Conservation (phyloP, 2,329 filamentous ascomycete species). For the Waltergamsia citrina region DNA sequence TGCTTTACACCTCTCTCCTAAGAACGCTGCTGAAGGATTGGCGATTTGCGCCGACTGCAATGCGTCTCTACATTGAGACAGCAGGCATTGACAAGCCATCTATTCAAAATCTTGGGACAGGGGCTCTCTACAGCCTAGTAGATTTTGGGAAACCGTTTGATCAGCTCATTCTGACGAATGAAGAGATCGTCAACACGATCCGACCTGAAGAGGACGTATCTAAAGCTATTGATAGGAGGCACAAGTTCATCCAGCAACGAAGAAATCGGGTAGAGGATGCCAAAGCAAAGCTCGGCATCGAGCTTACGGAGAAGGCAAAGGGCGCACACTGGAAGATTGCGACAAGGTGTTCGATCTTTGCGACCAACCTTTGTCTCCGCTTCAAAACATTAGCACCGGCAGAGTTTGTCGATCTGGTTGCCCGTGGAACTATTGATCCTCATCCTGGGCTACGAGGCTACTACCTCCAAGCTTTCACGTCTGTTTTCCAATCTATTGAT, state of each 20-base stretch:
- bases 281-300: slow-evolving; percentile 71
- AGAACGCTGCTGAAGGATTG: slow-evolving; percentile 87
- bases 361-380: slow-evolving; percentile 82
- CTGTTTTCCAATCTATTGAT: slow-evolving; percentile 76
- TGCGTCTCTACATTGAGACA: slow-evolving; percentile 83
- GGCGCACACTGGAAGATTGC: slow-evolving; percentile 95
- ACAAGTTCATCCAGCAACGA: slow-evolving; percentile 65
- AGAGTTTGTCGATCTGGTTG: slow-evolving; percentile 74
- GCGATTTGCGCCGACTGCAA: slow-evolving; percentile 86
- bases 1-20: slow-evolving; percentile 79
- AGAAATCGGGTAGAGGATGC: slow-evolving; percentile 70
- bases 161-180: slow-evolving; percentile 73
- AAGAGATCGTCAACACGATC: slow-evolving; percentile 60
- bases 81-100: slow-evolving; percentile 88
- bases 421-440: slow-evolving; percentile 75
- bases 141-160: slow-evolving; percentile 89
- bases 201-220: slow-evolving; percentile 57
- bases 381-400: slow-evolving; percentile 80
- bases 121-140: slow-evolving; percentile 74
- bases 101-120: slow-evolving; percentile 79
- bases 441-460: slow-evolving; percentile 78
- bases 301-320: slow-evolving; percentile 68
- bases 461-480: slow-evolving; percentile 69
- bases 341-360: slow-evolving; percentile 79
- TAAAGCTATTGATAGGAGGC: slow-evolving; percentile 46